These are phyloP conservation scores for Epichloe coenophiala DNA, from an alignment of 2,329 filamentous ascomycete species.

Conservation along the genomic window DNA sequence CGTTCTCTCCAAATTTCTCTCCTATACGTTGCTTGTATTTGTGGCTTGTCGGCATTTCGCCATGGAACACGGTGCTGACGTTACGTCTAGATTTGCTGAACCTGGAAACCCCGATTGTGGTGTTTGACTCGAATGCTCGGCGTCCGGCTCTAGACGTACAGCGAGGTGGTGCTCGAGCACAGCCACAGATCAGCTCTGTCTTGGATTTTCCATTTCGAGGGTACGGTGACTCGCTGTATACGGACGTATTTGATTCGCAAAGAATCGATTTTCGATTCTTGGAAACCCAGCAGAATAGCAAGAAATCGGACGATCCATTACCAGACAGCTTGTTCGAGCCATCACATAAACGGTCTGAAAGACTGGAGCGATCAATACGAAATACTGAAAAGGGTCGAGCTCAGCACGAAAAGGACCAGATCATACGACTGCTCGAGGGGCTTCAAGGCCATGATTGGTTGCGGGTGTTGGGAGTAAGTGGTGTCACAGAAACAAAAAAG, in stretches of 20 bases:
- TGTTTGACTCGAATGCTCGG: conserved; percentile 42
- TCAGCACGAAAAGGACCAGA: conserved; percentile 53
- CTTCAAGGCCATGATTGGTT: conserved; percentile 89
- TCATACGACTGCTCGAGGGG: conserved; percentile 58
- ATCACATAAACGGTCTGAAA: conserved; percentile 44
- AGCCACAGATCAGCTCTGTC: neutral
- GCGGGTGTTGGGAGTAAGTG: conserved; percentile 78
- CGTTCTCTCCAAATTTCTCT: conserved; percentile 16
- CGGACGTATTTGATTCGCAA: conserved; percentile 42
- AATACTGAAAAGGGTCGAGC: conserved; percentile 52
- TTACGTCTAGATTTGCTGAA: conserved; percentile 53
- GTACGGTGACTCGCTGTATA: conserved; percentile 43
- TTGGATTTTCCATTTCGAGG: conserved; percentile 27
- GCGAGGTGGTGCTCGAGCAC: neutral
- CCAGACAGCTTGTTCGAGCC: conserved; percentile 40
- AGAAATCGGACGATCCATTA: conserved; percentile 37
- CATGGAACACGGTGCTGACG: neutral
- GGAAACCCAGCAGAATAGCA: conserved; percentile 30
- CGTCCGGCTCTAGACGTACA: conserved; percentile 11
- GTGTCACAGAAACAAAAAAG: conserved; percentile 74
- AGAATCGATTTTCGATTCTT: conserved; percentile 42
- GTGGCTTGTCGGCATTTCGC: neutral
- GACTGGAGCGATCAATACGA: conserved; percentile 47
- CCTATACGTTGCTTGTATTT: neutral
- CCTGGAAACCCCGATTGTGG: conserved; percentile 56